Evolutionary conservation across 306 rosid species (phyloP), one percentile per base, ranked within the genome.

Genomic region (Vigna hirtella): DNA sequence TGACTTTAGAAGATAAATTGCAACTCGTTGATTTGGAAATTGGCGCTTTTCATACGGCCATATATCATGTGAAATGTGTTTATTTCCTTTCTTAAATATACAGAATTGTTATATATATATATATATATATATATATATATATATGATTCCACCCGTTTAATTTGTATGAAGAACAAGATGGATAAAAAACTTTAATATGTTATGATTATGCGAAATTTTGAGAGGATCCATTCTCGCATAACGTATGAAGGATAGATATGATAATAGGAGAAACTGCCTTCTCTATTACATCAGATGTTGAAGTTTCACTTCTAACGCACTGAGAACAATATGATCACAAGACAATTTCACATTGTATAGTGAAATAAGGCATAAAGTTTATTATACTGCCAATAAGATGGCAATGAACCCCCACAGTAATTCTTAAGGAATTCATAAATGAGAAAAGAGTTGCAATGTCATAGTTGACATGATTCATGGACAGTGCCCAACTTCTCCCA

Each of bases 251-350:
- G 53, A 34, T 3, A 5, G 40, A 40, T 56, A 22, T 56, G 38
- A 73, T 73, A 67, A 9, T 9, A 56, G 18, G 28, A 22, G 28
- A 51, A 53, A 34, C 50, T 53, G 65, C 36, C 71, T 51, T 32
- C 49, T 6, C 17, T 47, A 70, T 26, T 71, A 32, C 49, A 17
- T 43, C 10, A n/a, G 30, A 71, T 38, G 17, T 42, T 56, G 9
- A 56, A 56, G 26, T 55, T 36, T 26, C n/a, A 24, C 55, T 52
- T 32, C 18, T 71, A 71, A 70, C n/a, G 61, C 61, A 50, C 49
- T 32, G 4, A 28, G 49, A 32, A 34, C 26, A 53, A 17, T 30
- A 7, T 30, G 43, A 3, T 14, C 75, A 26, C 3, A 48, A 30
- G 40, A 17, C 64, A 51, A 49, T 18, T 28, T 63, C 65, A 14